These are phyloP conservation scores for Micractinium sp. DNA, from an alignment of 139 green algal genomes.

Conservation along the genomic window DNA sequence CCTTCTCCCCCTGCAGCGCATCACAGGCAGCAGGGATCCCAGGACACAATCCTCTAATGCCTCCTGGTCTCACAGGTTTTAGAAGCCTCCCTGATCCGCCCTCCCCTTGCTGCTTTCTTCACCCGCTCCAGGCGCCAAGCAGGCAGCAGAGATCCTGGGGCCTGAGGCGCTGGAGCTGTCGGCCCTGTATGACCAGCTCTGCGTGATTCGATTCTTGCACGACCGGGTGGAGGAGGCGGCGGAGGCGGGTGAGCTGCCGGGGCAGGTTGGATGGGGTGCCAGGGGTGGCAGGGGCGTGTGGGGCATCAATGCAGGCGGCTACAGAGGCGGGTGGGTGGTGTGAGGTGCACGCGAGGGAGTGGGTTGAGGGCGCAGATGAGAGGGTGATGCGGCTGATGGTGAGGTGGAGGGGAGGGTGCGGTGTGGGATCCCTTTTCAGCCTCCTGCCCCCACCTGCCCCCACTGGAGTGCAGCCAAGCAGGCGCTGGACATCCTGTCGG, in stretches of 20 bases:
- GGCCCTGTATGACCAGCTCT: constrained; percentile 42
- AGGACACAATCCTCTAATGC: no score
- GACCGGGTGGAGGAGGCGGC: constrained; percentile 27
- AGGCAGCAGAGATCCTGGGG: constrained; percentile 43
- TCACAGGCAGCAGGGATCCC: no score
- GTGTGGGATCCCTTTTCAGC: no score
- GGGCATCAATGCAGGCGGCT: neutral
- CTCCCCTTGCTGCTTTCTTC: neutral
- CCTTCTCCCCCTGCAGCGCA: no score
- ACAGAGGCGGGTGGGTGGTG: neutral
- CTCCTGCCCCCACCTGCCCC: neutral
- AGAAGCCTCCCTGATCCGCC: no score
- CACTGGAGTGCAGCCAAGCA: constrained; percentile 11
- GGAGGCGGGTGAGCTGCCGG: neutral
- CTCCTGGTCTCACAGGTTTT: no score
- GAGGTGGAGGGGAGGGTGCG: no score
- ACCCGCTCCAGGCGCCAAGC: constrained; percentile 19
- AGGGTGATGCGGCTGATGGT: no score
- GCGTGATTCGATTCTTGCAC: constrained; percentile 38
- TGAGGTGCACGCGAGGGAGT: no score
- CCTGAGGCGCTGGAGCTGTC: constrained; percentile 25
- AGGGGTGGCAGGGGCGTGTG: no score
- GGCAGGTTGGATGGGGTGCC: neutral
- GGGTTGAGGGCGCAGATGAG: neutral
- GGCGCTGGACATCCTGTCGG: constrained; percentile 12